Conservation (phyloP, 495 filamentous ascomycete genomes). For the Aspergillus heteromorphus region DNA sequence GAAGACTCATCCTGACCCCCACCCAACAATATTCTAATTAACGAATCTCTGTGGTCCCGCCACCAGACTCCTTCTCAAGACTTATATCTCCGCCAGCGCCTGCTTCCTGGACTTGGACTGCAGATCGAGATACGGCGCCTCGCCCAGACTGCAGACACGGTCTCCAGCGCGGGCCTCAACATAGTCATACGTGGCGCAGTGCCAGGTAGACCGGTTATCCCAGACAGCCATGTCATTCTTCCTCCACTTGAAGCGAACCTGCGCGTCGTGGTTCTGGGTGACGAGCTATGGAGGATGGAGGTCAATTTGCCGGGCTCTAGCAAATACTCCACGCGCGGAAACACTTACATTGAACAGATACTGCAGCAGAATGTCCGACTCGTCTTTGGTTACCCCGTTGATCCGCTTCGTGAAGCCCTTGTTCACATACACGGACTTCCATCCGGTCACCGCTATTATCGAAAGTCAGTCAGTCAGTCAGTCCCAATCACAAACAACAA, state of each 20-base stretch:
- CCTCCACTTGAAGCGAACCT: constrained; percentile 63
- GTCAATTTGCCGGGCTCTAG: constrained; percentile 17
- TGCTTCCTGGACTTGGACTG: constrained; percentile 33
- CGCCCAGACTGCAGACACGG: constrained; percentile 56
- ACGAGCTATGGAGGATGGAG: constrained; percentile 34
- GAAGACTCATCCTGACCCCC: not conserved
- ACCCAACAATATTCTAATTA: not conserved
- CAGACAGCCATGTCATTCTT: constrained; percentile 65
- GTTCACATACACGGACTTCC: constrained; percentile 66
- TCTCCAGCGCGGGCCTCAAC: constrained; percentile 46
- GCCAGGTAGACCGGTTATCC: constrained; percentile 68
- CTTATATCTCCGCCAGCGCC: constrained; percentile 9
- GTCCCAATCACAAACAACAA: not conserved
- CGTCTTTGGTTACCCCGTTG: constrained; percentile 46
- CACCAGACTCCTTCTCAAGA: not conserved
- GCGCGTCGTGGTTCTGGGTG: constrained; percentile 68
- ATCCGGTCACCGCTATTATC: constrained; percentile 59
- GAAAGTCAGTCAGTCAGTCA: not conserved
- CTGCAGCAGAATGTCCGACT: constrained; percentile 30
- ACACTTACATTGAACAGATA: constrained; percentile 39
- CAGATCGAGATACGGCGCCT: constrained; percentile 58
- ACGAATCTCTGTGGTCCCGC: not conserved
- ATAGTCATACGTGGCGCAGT: constrained; percentile 67
- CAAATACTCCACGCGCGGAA: constrained; percentile 25
- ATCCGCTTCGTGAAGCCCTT: constrained; percentile 58